A percentile compares a stretch with the other conserved stretches of the same genome.
Conservation (phyloP, 2,329 filamentous ascomycete species). For the Byssothecium circinans region DNA sequence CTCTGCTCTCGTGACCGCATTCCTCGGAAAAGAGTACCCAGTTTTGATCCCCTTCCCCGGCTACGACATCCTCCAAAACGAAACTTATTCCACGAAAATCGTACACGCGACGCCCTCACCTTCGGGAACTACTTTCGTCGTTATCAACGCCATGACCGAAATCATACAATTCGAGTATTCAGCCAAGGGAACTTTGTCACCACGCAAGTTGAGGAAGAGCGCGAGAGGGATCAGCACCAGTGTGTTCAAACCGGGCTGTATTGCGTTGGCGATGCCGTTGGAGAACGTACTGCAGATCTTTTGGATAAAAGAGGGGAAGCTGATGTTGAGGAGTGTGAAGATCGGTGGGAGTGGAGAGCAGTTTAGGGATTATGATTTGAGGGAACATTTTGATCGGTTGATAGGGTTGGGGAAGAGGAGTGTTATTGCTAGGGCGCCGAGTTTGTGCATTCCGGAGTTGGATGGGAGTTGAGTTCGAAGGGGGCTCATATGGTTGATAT, state of each 20-base stretch:
- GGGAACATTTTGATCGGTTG: conserved; percentile 38
- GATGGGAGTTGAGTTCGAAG: conserved; percentile 13
- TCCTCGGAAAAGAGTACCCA: conserved; percentile 31
- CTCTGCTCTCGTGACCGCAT: conserved; percentile 33
- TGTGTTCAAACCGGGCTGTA: conserved; percentile 37
- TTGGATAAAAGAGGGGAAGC: conserved; percentile 32
- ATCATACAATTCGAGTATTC: conserved; percentile 41
- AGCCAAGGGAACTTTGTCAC: conserved; percentile 27
- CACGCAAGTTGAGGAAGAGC: conserved; percentile 35
- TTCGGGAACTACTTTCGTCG: conserved; percentile 31
- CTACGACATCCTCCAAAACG: conserved; percentile 29
- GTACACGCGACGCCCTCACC: conserved; percentile 41
- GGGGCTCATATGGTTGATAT: too few species aligned
- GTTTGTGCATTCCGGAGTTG: conserved; percentile 24
- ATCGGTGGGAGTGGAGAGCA: conserved; percentile 26
- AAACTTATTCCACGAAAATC: conserved; percentile 35
- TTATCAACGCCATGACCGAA: conserved; percentile 41
- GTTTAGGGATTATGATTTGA: conserved; percentile 36
- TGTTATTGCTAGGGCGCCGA: conserved; percentile 24
- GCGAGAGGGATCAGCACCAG: conserved; percentile 33
- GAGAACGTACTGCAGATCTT: conserved; percentile 27
- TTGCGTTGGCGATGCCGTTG: conserved; percentile 31
- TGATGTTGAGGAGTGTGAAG: conserved; percentile 36
- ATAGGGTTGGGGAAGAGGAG: conserved; percentile 24
- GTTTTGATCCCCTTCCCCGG: conserved; percentile 28